Evolutionary conservation across 2,329 filamentous ascomycete species (phyloP), one percentile per base, ranked within the genome.

Genomic region (Epichloe glyceriae): DNA sequence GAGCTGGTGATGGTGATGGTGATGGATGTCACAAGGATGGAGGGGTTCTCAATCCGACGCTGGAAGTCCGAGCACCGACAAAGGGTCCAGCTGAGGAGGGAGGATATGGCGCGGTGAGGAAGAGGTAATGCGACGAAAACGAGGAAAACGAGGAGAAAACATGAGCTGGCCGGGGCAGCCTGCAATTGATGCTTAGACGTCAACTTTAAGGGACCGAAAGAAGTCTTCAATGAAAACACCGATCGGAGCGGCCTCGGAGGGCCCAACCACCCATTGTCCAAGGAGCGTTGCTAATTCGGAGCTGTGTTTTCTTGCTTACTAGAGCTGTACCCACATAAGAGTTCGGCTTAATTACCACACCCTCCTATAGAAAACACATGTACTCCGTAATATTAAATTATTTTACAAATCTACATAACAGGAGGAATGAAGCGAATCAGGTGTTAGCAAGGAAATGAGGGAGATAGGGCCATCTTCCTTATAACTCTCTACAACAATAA

Each of bases 231-330:
- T 51, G 49, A 51, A 50, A 48, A 33, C 14, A 38, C 38, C 34
- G 53, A 58, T 56, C 60, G 62, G 62, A 62, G 58, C 55, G 50
- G 54, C 55, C 56, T 64, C 62, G 62, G 62, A 63, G 58, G 20
- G 53, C 58, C 58, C n/a, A n/a, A n/a, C 61, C 61, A 62, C 22
- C 52, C 46, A 47, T 40, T 38, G 33, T 44, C 2, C 20, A 19
- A 44, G 22, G 22, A 26, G 22, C 22, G 22, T 22, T 22, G 20
- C 20, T 22, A 22, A 5, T n/a, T n/a, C n/a, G n/a, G n/a, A n/a
- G n/a, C n/a, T n/a, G n/a, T n/a, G n/a, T 5, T 6, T 22, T 22
- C 22, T 22, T 22, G 22, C 22, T 22, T 22, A 22, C 1, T 2
- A 22, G 20, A 22, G 20, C 1, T 22, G 20, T 2, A 22, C 5